Base-by-base conservation (phyloP, 2,329 filamentous ascomycete genomes). In the Calonectria pteridis region DNA sequence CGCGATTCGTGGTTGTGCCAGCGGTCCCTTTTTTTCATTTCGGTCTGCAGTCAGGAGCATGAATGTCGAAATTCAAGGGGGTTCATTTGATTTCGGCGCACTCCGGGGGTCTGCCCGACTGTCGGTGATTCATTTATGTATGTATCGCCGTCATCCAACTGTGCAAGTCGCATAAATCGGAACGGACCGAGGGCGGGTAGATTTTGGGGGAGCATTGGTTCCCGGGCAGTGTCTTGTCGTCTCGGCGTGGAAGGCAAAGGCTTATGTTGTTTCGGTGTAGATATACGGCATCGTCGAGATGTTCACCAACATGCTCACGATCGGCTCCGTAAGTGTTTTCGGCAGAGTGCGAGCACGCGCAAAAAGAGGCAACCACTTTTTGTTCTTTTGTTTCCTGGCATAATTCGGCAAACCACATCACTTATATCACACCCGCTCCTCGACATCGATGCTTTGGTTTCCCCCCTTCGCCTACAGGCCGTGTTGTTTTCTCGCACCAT, bases 351-450 rank as follows among this genome's bases (percentile, higher is more conserved):
- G 28, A 35, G 31, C 7, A 23, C 20, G 23, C 59, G 29, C 23
- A 51, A 49, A 58, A 66, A 53, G n/a, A 67, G 51, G 69, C 63
- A 49, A 53, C 28, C 63, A 40, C 16, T 28, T 43, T 35, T 28
- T 51, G 23, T 13, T 46, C 20, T 31, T 51, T 58, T 40, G 23
- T 37, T 33, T 33, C 9, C 14, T 53, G 46, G 23, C 35, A 43
- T 29, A 49, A 50, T 31, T 59, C 29, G 70, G 70, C 70, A 72
- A 72, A 49, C 55, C 58, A 58, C 55, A 72, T 69, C 71, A 68
- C 71, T 72, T 72, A 72, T 72, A 72, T 72, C 58, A 72, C 71
- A 43, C 49, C 58, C 13, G 49, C 35, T 43, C 31, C 50, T 37
- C 46, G 35, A 55, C 51, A 26, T 62, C 43, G 31, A 71, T 51